Conservation (phyloP, 2,329 filamentous ascomycete species). For the Bipolaris oryzae region DNA sequence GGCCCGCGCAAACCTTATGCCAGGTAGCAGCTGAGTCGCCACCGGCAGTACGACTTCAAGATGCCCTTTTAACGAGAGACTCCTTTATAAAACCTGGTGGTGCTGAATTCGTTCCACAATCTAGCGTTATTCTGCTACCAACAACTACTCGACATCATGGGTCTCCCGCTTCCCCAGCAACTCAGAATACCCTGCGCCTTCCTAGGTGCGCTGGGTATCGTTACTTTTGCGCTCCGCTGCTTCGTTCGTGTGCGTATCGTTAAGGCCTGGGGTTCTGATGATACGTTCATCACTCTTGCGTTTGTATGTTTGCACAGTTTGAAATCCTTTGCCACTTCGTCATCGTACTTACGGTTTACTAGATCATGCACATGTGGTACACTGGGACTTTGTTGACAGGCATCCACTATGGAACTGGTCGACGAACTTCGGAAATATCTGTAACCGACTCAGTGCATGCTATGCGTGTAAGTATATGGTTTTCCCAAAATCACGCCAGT, state of each 20-base stretch:
- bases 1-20: too few species aligned
- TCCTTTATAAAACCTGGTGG: neutral
- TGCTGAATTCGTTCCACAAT: neutral
- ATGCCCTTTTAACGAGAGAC: neutral
- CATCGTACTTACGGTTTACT: neutral
- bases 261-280: conserved; percentile 23
- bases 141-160: conserved; percentile 5
- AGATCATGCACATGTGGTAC: conserved; percentile 21
- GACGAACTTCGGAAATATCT: conserved; percentile 17
- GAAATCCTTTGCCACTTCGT: neutral
- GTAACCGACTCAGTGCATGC: conserved; percentile 16
- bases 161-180: conserved; percentile 12
- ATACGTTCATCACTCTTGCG: conserved; percentile 21
- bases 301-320: conserved; percentile 11
- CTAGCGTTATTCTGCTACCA: too few species aligned
- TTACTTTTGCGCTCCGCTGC: conserved; percentile 19
- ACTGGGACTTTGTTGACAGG: conserved; percentile 17
- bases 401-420: conserved; percentile 20
- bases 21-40: too few species aligned
- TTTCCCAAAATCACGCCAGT: neutral
- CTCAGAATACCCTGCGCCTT: conserved; percentile 8
- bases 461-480: conserved; percentile 14
- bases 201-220: conserved; percentile 17
- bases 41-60: too few species aligned
- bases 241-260: conserved; percentile 19